Percentiles rank a stretch among this genome's conserved stretches.
phyloP scores from a whole-genome alignment of 495 filamentous ascomycete species.

The Bryoglossum gracile region DNA sequence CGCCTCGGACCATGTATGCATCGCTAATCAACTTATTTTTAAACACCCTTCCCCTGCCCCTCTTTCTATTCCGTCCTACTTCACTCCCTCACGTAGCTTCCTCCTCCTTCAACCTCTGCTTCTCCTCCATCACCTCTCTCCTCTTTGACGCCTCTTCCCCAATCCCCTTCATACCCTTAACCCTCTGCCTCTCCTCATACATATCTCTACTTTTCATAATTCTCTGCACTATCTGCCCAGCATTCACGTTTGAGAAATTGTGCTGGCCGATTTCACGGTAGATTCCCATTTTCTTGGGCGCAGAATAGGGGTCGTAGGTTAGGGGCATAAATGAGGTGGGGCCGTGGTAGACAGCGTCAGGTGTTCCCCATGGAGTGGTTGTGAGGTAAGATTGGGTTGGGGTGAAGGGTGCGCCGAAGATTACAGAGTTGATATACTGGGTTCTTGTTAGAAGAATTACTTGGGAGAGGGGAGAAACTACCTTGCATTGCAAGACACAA shows the following conservation, averaged over 20 bases:
- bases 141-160: conserved; percentile 55
- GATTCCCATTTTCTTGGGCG: conserved; percentile 69
- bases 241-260: conserved; percentile 79
- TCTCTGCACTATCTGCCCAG: conserved; percentile 80
- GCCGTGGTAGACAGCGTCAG: conserved; percentile 86
- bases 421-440: conserved; percentile 77
- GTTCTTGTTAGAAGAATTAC: conserved; percentile 1
- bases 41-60: no score
- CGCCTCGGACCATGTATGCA: conserved; percentile 9
- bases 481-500: conserved; percentile 89
- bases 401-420: conserved; percentile 84
- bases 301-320: conserved; percentile 78
- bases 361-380: conserved; percentile 65
- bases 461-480: conserved; percentile 36
- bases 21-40: background rate
- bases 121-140: conserved; percentile 47
- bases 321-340: conserved; percentile 86
- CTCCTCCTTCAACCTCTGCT: conserved; percentile 37
- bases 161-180: conserved; percentile 75
- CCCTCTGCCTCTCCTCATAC: conserved; percentile 85
- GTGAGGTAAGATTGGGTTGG: conserved; percentile 70
- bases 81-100: background rate
- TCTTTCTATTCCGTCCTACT: no score
- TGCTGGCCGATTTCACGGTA: conserved; percentile 68
- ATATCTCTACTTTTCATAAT: conserved; percentile 77